Percentiles rank a stretch among this genome's conserved stretches.
These are phyloP conservation scores for Escovopsis sp. DNA, from an alignment of 2,329 filamentous ascomycete genomes.

Conservation along the genomic window DNA sequence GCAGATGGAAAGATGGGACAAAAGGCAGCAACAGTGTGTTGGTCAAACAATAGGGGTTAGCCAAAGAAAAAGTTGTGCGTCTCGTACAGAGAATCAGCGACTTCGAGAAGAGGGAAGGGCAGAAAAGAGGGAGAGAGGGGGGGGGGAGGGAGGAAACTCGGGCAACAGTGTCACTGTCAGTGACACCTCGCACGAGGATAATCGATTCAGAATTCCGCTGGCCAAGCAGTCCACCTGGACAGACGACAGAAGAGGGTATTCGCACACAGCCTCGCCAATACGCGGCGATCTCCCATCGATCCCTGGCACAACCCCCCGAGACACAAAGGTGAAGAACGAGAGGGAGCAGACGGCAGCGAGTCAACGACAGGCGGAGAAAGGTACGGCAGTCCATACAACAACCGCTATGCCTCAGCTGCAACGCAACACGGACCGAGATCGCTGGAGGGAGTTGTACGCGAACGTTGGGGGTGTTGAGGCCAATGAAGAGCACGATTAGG, in stretches of 20 bases:
- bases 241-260: neutral
- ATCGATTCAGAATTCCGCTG: neutral
- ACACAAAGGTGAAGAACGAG: neutral
- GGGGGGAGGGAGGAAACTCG: neutral
- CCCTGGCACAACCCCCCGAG: neutral
- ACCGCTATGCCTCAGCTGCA: slow-evolving; percentile 5
- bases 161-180: neutral
- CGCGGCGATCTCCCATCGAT: neutral
- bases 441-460: slow-evolving; percentile 5
- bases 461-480: neutral
- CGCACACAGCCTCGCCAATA: neutral
- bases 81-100: neutral
- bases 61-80: slow-evolving; percentile 1
- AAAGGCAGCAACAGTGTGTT: no score
- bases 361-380: neutral
- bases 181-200: neutral
- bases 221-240: neutral
- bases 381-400: neutral
- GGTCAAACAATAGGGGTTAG: neutral
- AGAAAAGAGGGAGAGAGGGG: no score
- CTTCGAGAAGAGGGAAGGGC: no score
- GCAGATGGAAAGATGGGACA: no score
- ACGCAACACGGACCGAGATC: slow-evolving; percentile 4
- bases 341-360: neutral
- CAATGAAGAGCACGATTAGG: neutral